phyloP scores from a whole-genome alignment of 2,329 filamentous ascomycete species.

The Venturia oleaginea region DNA sequence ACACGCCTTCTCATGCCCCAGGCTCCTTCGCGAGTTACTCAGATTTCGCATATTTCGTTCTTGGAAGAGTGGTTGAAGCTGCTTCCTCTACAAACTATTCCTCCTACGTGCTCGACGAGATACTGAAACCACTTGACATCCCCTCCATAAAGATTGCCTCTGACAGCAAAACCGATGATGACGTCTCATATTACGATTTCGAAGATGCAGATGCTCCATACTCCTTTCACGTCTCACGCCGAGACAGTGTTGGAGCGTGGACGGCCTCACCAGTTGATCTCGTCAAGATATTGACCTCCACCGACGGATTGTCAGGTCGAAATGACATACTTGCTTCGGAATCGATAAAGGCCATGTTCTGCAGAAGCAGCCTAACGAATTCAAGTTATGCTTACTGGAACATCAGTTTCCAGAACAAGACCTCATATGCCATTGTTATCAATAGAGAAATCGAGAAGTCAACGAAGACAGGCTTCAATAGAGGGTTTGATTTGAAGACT shows the following conservation, averaged over 20 bases:
- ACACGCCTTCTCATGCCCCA: conserved; percentile 5
- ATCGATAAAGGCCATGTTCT: conserved; percentile 7
- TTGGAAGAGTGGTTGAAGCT: conserved; percentile 11
- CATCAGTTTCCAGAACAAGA: conserved; percentile 12
- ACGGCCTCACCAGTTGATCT: conserved; percentile 11
- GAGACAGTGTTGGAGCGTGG: conserved; percentile 13
- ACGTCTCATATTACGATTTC: conserved; percentile 11
- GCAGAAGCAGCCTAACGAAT: background rate
- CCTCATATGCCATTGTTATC: conserved; percentile 10
- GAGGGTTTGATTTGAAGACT: conserved; percentile 9
- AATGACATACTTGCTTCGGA: background rate
- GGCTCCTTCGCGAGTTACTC: conserved; percentile 14
- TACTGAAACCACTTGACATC: conserved; percentile 8
- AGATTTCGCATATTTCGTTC: conserved; percentile 11
- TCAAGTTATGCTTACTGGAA: conserved; percentile 6
- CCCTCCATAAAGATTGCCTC: conserved; percentile 1
- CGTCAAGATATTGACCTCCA: conserved; percentile 7
- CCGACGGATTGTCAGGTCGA: background rate
- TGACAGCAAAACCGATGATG: conserved; percentile 7
- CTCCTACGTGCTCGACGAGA: conserved; percentile 3
- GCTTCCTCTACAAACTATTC: background rate
- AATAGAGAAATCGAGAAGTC: conserved; percentile 3
- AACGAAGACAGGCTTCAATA: background rate
- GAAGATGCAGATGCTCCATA: conserved; percentile 8
- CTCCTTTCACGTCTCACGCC: conserved; percentile 11